phyloP scores from a whole-genome alignment of 768 basidiomycete species.

The Phylloporus scabripes region DNA sequence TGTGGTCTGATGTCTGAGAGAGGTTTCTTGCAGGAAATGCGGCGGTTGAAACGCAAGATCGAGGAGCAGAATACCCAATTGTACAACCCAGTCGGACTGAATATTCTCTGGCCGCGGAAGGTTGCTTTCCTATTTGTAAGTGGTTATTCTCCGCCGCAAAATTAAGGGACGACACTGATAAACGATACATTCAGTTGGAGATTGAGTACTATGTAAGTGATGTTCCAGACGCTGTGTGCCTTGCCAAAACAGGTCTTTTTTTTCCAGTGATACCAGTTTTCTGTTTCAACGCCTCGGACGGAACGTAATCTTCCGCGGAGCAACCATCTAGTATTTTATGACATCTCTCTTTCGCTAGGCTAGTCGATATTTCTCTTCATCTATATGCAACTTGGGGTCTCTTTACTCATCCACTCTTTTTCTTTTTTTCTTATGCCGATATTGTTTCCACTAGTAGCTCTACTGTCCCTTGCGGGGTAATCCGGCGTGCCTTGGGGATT shows the following conservation, averaged over 20 bases:
- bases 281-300: not conserved
- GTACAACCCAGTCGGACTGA: conserved; percentile 84
- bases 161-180: not conserved
- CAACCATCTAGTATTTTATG: conserved; percentile 15
- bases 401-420: not conserved
- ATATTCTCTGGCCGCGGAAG: conserved; percentile 78
- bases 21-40: conserved; percentile 61
- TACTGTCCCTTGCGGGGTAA: not conserved
- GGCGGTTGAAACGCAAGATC: conserved; percentile 54
- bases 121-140: conserved; percentile 91
- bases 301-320: conserved; percentile 4
- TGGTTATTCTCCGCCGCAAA: conserved; percentile 18
- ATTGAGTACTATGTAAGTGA: conserved; percentile 86
- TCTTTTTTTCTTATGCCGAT: not conserved
- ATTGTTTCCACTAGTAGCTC: not conserved
- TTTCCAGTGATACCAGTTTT: conserved; percentile 18
- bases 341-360: conserved; percentile 7
- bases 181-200: conserved; percentile 60
- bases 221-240: not conserved
- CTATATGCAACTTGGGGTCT: conserved; percentile 1
- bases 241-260: conserved; percentile 1
- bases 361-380: conserved; percentile 2
- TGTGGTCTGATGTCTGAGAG: conserved; percentile 6
- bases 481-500: not conserved
- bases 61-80: conserved; percentile 62